Evolutionary conservation across 345 rosid species (phyloP), one percentile per base, ranked within the genome.

Genomic region (Pseudoturritis turrita): DNA sequence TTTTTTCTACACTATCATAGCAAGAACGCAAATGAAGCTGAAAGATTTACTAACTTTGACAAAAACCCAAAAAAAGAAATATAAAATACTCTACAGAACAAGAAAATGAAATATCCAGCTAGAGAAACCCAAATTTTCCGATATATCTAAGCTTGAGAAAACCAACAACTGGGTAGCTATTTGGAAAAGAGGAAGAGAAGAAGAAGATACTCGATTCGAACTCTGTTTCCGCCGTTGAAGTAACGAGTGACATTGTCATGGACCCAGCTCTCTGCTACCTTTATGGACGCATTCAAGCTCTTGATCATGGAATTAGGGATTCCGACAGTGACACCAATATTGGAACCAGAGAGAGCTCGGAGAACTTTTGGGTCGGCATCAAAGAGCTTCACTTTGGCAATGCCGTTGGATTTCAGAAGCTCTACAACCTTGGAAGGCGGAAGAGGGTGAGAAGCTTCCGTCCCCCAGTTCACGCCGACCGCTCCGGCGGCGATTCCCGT

Each of bases 181-280:
- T 6, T 22, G 51, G 33, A 41, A 18, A 41, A 43, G 17, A 0
- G 25, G 40, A 40, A 44, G 72, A 14, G 17, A 61, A 21, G 36
- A 57, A 58, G 7, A 74, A 46, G 80, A 52, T 87, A 93, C 96
- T 87, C 87, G 62, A 93, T 85, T 58, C 85, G 84, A 62, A 88
- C 91, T 41, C 79, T 80, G 77, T 64, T 64, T 40, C 82, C 82
- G 8, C 78, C 68, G 14, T 89, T 62, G 81, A 82, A 75, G 82
- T 87, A 93, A 71, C 98, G 96, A 73, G 97, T 90, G 83, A 90
- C 92, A 78, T 93, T 93, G 68, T 93, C 98, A 79, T 93, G 98
- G 21, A 90, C 94, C 98, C 98, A 93, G 55, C 83, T 87, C 76
- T 76, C 82, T 4, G 92, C 98, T 53, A 84, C 90, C 65, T 88